A percentile compares a stretch with the other conserved stretches of the same genome.
Conservation (phyloP, 139 green algal species). For the Ettlia oleoabundans region DNA sequence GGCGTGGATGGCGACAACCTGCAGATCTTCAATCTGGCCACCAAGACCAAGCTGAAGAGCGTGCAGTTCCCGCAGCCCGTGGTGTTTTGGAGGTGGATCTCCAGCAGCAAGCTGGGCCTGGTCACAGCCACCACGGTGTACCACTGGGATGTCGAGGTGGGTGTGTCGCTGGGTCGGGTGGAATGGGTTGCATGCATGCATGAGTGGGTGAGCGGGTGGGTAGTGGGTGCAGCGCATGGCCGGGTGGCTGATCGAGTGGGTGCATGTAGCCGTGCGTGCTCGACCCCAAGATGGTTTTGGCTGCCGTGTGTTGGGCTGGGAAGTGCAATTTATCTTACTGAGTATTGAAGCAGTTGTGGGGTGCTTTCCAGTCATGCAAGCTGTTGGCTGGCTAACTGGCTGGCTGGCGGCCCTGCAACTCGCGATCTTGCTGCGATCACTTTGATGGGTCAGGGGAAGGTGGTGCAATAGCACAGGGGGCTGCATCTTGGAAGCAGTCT, state of each 20-base stretch:
- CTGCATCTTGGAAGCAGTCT: no score
- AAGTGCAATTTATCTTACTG: no score
- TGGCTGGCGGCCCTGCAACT: no score
- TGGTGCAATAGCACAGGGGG: background rate
- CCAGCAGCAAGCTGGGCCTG: constrained; percentile 82
- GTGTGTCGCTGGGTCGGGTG: background rate
- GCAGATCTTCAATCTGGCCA: constrained; percentile 98
- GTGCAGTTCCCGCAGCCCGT: constrained; percentile 94
- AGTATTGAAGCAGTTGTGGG: no score
- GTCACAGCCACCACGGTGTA: constrained; percentile 94
- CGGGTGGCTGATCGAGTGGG: no score
- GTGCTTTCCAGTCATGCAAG: no score
- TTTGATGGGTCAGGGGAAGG: background rate
- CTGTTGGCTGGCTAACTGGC: no score
- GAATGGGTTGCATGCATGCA: background rate
- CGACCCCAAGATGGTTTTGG: no score
- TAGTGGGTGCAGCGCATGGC: background rate
- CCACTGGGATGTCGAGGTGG: constrained; percentile 96
- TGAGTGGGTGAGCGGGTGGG: background rate
- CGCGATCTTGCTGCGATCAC: background rate
- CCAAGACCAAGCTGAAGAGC: constrained; percentile 98
- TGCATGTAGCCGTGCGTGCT: background rate
- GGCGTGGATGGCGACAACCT: constrained; percentile 82
- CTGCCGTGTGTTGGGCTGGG: no score
- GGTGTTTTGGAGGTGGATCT: constrained; percentile 99